Conservation (phyloP, 306 rosid species). For the Lathyrus tuberosus region DNA sequence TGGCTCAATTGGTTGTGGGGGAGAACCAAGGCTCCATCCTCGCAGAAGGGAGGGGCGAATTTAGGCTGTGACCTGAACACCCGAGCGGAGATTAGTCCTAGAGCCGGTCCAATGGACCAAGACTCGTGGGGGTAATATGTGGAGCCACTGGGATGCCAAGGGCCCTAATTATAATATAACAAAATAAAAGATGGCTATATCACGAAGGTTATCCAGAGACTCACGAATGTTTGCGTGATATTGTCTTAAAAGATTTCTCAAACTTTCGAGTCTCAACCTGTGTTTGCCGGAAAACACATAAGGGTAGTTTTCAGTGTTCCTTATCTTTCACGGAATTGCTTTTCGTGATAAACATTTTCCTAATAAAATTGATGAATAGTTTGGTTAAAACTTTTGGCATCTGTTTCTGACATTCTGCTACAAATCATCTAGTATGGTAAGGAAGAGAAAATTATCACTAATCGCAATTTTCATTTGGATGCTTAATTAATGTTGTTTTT, state of each 20-base stretch:
- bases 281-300: no score
- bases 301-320: no score
- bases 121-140: neutral
- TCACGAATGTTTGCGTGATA: no score
- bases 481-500: conserved; percentile 32
- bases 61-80: neutral
- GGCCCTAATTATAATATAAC: neutral
- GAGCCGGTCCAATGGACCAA: neutral
- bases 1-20: neutral
- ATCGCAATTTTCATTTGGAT: neutral
- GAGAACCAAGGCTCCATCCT: neutral
- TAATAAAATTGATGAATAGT: neutral
- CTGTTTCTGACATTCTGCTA: neutral
- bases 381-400: neutral
- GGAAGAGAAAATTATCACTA: neutral
- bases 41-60: neutral
- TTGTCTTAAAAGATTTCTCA: no score
- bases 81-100: neutral
- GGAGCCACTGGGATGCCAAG: neutral
- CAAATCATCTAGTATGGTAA: neutral
- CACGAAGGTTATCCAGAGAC: no score
- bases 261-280: no score
- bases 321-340: no score
- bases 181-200: no score
- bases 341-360: no score